These are phyloP conservation scores for Saccharomyces kudriavzevii DNA, from an alignment of 805 yeast genomes.

Conservation along the genomic window DNA sequence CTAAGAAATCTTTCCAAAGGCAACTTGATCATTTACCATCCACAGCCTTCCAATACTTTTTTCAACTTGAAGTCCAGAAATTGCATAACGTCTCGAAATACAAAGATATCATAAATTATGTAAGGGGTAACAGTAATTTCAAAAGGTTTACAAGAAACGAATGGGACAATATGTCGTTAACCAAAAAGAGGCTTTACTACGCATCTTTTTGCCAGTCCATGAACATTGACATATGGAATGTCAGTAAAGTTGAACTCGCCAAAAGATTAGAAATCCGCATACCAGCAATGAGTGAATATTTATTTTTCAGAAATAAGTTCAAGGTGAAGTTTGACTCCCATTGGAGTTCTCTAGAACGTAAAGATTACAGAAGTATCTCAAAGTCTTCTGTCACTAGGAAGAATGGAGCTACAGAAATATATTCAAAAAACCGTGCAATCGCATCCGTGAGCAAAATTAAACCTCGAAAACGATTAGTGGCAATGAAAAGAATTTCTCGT, in stretches of 20 bases:
- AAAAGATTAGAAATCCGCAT: slow-evolving; percentile 16
- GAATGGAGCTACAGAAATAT: neutral
- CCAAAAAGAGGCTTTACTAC: slow-evolving; percentile 18
- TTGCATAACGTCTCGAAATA: slow-evolving; percentile 2
- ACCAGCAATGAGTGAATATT: slow-evolving; percentile 20
- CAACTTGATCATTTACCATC: slow-evolving; percentile 11
- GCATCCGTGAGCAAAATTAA: neutral
- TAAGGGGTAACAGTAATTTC: slow-evolving; percentile 10
- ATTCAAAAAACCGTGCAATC: neutral
- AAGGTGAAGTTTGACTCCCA: slow-evolving; percentile 13
- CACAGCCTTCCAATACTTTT: slow-evolving; percentile 20
- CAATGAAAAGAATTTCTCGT: neutral
- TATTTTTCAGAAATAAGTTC: slow-evolving; percentile 19
- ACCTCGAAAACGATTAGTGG: neutral
- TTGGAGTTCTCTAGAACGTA: slow-evolving; percentile 10
- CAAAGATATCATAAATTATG: slow-evolving; percentile 4
- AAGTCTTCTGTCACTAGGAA: neutral
- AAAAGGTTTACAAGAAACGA: slow-evolving; percentile 15
- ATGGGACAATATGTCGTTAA: slow-evolving; percentile 18
- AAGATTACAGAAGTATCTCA: neutral
- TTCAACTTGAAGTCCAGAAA: slow-evolving; percentile 11
- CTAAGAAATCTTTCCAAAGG: slow-evolving; percentile 12
- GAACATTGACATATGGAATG: slow-evolving; percentile 7
- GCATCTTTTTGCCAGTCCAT: slow-evolving; percentile 17
- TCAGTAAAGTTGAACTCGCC: slow-evolving; percentile 18